Evolutionary conservation across 768 basidiomycete genomes (phyloP).

Genomic region (Tephrocybe rancida): DNA sequence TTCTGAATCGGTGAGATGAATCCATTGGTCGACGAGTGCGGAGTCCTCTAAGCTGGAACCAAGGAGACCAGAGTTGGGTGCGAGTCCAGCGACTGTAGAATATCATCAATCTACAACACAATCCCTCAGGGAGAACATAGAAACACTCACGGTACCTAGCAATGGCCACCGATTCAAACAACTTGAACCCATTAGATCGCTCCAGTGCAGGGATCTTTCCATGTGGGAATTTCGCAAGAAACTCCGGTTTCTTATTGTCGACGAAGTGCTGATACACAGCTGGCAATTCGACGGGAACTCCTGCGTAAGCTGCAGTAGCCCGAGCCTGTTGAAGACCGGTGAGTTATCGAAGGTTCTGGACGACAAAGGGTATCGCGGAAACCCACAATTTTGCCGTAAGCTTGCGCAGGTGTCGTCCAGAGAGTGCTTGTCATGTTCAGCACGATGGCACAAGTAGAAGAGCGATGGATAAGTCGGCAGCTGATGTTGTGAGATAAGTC

Average conservation of each 20-base stretch:
- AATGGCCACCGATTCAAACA: slow-evolving; percentile 81
- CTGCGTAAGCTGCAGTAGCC: slow-evolving; percentile 61
- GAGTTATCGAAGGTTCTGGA: no score
- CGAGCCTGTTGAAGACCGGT: slow-evolving; percentile 33
- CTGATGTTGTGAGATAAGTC: no score
- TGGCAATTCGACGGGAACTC: slow-evolving; percentile 56
- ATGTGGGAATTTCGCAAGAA: slow-evolving; percentile 71
- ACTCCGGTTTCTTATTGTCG: slow-evolving; percentile 72
- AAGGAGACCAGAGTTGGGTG: slow-evolving; percentile 78
- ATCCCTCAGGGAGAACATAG: no score
- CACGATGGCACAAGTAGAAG: slow-evolving; percentile 19
- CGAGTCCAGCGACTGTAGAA: slow-evolving; percentile 49
- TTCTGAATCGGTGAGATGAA: slow-evolving; percentile 70
- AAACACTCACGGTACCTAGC: slow-evolving; percentile 91
- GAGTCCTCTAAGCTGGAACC: slow-evolving; percentile 65
- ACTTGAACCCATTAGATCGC: slow-evolving; percentile 70
- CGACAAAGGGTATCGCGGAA: no score
- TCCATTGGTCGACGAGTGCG: slow-evolving; percentile 86
- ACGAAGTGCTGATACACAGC: slow-evolving; percentile 59
- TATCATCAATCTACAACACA: neutral
- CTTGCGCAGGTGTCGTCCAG: slow-evolving; percentile 47
- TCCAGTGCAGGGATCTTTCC: slow-evolving; percentile 89
- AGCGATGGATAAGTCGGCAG: neutral
- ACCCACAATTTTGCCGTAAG: slow-evolving; percentile 49
- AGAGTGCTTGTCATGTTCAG: slow-evolving; percentile 61